Conservation (phyloP, 148 eudicot genomes). For the Limonium bicolor region DNA sequence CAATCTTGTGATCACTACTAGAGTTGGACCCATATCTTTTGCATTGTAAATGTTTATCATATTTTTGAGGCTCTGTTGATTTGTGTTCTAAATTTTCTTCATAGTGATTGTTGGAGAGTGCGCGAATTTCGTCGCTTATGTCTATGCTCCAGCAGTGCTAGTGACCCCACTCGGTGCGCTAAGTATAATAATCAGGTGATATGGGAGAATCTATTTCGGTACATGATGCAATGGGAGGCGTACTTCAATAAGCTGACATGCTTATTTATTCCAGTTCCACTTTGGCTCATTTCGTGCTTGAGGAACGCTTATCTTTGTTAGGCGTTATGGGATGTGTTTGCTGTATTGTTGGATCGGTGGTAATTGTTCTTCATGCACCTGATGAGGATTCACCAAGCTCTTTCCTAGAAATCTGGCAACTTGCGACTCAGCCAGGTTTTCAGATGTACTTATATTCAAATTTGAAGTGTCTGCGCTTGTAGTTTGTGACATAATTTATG, state of each 20-base stretch:
- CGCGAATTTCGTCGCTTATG: conserved; percentile 90
- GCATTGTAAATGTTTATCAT: not conserved
- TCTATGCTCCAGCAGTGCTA: conserved; percentile 91
- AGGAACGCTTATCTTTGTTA: conserved; percentile 45
- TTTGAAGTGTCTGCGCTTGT: too few relatives aligned
- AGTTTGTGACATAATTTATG: too few relatives aligned
- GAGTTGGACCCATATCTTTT: too few relatives aligned
- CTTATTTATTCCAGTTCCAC: conserved; percentile 55
- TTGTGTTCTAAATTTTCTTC: conserved; percentile 4
- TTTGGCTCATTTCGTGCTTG: conserved; percentile 72
- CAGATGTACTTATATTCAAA: not conserved
- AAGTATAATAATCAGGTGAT: conserved; percentile 83
- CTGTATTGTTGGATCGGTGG: conserved; percentile 78
- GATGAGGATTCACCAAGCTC: conserved; percentile 59
- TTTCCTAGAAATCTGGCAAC: conserved; percentile 63
- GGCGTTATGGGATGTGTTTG: conserved; percentile 72
- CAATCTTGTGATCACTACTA: not conserved
- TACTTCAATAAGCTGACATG: too few relatives aligned
- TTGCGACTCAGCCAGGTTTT: conserved; percentile 83
- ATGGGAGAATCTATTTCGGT: too few relatives aligned
- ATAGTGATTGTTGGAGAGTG: conserved; percentile 85
- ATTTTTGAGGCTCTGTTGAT: not conserved
- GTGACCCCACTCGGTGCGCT: conserved; percentile 97
- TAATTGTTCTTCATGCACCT: conserved; percentile 92
- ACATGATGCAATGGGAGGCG: too few relatives aligned